phyloP scores from a whole-genome alignment of 768 basidiomycete genomes.

The Lactarius pseudohatsudake region DNA sequence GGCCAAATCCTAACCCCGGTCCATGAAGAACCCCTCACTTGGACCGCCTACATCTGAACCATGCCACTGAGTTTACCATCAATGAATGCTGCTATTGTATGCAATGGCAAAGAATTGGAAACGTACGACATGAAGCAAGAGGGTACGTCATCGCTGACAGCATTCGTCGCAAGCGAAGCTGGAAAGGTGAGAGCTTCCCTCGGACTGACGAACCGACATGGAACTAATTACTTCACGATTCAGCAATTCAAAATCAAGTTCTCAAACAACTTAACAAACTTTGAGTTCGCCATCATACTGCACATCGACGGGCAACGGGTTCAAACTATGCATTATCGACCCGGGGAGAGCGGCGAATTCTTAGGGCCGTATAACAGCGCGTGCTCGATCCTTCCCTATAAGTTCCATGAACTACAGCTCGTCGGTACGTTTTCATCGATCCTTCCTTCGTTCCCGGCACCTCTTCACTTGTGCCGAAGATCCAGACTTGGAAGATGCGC shows the following conservation, averaged over 20 bases:
- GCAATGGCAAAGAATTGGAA: conserved; percentile 8
- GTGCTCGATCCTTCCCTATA: neutral
- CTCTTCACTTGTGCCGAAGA: conserved; percentile 4
- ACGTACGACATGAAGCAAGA: neutral
- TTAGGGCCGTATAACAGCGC: neutral
- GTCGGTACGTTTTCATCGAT: neutral
- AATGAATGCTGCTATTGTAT: conserved; percentile 9
- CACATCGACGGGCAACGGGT: conserved; percentile 1
- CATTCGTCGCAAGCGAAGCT: conserved; percentile 15
- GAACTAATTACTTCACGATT: neutral
- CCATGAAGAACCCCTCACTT: too few relatives aligned
- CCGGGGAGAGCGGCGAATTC: neutral
- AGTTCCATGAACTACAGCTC: conserved; percentile 12
- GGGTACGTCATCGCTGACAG: neutral
- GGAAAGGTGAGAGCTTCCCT: conserved; percentile 14
- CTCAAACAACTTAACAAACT: neutral
- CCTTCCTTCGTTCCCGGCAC: neutral
- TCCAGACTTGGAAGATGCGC: neutral
- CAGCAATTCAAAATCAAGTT: conserved; percentile 8
- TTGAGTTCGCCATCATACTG: neutral
- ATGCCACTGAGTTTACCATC: conserved; percentile 13
- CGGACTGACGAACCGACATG: neutral
- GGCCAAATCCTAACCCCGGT: too few relatives aligned
- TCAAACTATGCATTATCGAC: neutral
- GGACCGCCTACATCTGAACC: neutral